Evolutionary conservation across 345 rosid species (phyloP).

Genomic region (Citrus glauca): DNA sequence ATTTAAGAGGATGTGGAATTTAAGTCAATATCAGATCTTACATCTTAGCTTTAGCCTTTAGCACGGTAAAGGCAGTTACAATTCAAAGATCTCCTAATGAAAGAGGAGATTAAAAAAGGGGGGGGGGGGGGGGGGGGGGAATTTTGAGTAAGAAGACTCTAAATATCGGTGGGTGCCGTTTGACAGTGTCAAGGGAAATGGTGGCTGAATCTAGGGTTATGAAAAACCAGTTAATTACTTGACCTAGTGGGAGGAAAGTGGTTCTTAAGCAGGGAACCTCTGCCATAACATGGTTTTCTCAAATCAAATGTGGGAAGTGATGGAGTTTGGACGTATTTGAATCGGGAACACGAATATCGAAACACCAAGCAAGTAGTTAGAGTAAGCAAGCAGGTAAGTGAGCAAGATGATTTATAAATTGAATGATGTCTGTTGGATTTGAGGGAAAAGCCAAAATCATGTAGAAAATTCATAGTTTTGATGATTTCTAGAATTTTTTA

Average conservation of each 20-base stretch:
- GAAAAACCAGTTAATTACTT: neutral
- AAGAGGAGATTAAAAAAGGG: too few species aligned
- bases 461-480: neutral
- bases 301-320: neutral
- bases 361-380: neutral
- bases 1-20: too few species aligned
- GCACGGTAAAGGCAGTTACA: too few species aligned
- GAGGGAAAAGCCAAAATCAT: neutral
- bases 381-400: neutral
- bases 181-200: neutral
- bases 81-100: too few species aligned
- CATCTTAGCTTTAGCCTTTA: too few species aligned
- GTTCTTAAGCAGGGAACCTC: neutral
- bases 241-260: neutral
- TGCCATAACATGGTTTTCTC: neutral
- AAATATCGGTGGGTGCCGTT: neutral
- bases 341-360: neutral
- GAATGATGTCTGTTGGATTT: neutral
- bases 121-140: too few species aligned
- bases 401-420: neutral
- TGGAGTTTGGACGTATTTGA: neutral
- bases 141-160: too few species aligned
- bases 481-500: neutral
- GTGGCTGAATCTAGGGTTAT: neutral
- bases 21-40: too few species aligned